Percentiles rank a stretch among this genome's conserved stretches.
phyloP scores from a whole-genome alignment of 345 rosid genomes.

The Clarkia xantiana region DNA sequence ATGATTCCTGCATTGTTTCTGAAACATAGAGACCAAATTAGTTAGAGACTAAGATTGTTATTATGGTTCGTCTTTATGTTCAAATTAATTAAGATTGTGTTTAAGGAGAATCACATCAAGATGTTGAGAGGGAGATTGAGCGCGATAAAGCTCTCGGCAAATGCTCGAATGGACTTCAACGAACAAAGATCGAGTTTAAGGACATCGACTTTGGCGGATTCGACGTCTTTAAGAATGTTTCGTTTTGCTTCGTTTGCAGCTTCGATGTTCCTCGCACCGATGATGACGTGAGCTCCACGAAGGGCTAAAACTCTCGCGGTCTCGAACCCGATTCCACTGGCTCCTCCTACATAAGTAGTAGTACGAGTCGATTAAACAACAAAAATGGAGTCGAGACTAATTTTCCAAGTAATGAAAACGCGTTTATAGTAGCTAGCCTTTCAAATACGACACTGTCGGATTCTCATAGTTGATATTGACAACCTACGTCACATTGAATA shows the following conservation, averaged over 20 bases:
- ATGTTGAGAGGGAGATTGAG: conserved; percentile 60
- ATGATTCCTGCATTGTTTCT: conserved; percentile 88
- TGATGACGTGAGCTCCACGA: conserved; percentile 53
- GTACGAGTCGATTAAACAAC: neutral
- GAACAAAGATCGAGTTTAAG: conserved; percentile 53
- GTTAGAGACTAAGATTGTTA: neutral
- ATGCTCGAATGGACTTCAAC: conserved; percentile 34
- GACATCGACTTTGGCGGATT: conserved; percentile 34
- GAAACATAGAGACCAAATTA: conserved; percentile 2
- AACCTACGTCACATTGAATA: too few relatives aligned
- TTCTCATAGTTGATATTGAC: too few relatives aligned
- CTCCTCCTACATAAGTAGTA: conserved; percentile 50
- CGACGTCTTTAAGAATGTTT: conserved; percentile 22
- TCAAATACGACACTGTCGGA: too few relatives aligned
- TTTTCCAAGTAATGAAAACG: too few relatives aligned
- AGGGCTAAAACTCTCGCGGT: conserved; percentile 69
- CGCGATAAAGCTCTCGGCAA: conserved; percentile 31
- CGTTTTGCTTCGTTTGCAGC: conserved; percentile 57
- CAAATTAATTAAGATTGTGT: neutral
- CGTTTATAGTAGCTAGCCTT: too few relatives aligned
- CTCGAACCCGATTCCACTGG: conserved; percentile 86
- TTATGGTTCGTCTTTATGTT: neutral
- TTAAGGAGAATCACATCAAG: conserved; percentile 34
- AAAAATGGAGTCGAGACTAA: neutral
- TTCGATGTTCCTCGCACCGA: conserved; percentile 65